Conservation (phyloP, 805 yeast genomes). For the Blastobotrys attinorum region DNA sequence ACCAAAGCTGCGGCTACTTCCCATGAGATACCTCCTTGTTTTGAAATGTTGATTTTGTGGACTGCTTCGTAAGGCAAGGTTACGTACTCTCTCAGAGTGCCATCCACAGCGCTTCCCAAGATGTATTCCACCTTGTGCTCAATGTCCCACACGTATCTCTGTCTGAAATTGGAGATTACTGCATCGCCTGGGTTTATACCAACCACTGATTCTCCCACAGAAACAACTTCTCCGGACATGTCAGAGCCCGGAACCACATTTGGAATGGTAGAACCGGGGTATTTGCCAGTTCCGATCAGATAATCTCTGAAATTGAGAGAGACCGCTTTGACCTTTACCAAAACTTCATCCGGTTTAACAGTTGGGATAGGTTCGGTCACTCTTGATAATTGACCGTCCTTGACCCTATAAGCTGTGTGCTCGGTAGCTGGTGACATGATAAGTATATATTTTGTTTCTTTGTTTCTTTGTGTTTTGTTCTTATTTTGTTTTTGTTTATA, state of each 20-base stretch:
- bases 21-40: slow-evolving; percentile 8
- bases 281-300: slow-evolving; percentile 4
- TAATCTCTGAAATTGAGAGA: slow-evolving; percentile 10
- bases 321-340: slow-evolving; percentile 11
- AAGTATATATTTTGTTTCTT: too few relatives aligned
- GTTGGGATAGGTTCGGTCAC: background rate
- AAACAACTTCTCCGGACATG: slow-evolving; percentile 10
- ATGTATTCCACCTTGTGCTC: background rate
- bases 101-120: slow-evolving; percentile 9
- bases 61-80: background rate
- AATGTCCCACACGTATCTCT: background rate
- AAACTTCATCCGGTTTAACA: slow-evolving; percentile 5
- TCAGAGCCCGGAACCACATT: slow-evolving; percentile 11
- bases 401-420: too few relatives aligned
- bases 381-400: too few relatives aligned
- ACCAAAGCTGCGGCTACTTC: slow-evolving; percentile 7
- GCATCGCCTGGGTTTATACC: slow-evolving; percentile 5
- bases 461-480: too few relatives aligned
- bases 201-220: slow-evolving; percentile 1
- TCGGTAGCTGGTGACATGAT: too few relatives aligned
- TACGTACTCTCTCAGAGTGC: slow-evolving; percentile 9
- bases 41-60: slow-evolving; percentile 4
- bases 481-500: too few relatives aligned
- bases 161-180: slow-evolving; percentile 8
- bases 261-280: slow-evolving; percentile 2